Conservation (phyloP, 2,329 filamentous ascomycete genomes). For the Trichophyton benhamiae region DNA sequence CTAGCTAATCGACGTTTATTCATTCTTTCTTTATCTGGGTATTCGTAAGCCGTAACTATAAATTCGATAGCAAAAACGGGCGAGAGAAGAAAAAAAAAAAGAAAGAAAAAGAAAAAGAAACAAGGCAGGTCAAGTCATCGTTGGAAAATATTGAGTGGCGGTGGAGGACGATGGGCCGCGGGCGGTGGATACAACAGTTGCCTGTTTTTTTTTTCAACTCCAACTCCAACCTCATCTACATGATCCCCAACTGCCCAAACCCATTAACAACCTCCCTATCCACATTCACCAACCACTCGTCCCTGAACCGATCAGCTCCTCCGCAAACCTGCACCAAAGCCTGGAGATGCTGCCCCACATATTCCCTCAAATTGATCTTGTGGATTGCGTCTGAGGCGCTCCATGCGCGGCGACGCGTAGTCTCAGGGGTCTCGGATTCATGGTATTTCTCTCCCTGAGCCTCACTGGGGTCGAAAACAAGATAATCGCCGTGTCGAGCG, state of each 20-base stretch:
- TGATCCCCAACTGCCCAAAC: slow-evolving; percentile 14
- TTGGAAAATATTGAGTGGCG: background rate
- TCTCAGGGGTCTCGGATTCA: slow-evolving; percentile 31
- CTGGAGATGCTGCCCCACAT: slow-evolving; percentile 31
- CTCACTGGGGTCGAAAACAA: slow-evolving; percentile 23
- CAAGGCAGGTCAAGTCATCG: too few relatives aligned
- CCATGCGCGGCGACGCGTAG: slow-evolving; percentile 29
- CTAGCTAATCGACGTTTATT: background rate
- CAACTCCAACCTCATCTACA: slow-evolving; percentile 2
- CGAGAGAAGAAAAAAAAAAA: background rate
- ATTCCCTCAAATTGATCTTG: slow-evolving; percentile 34
- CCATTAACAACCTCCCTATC: slow-evolving; percentile 30
- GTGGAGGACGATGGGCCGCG: background rate
- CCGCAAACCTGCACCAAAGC: slow-evolving; percentile 30
- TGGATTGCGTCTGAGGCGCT: slow-evolving; percentile 32
- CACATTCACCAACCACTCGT: slow-evolving; percentile 34
- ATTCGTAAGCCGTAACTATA: background rate
- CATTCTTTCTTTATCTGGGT: background rate
- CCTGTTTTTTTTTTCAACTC: background rate
- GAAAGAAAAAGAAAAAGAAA: background rate
- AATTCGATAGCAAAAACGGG: background rate
- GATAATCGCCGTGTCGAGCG: slow-evolving; percentile 27
- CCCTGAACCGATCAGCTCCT: slow-evolving; percentile 31
- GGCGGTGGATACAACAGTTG: too few relatives aligned
- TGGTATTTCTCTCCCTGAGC: slow-evolving; percentile 22